phyloP scores from a whole-genome alignment of 495 filamentous ascomycete genomes.

The Aspergillus baeticus region DNA sequence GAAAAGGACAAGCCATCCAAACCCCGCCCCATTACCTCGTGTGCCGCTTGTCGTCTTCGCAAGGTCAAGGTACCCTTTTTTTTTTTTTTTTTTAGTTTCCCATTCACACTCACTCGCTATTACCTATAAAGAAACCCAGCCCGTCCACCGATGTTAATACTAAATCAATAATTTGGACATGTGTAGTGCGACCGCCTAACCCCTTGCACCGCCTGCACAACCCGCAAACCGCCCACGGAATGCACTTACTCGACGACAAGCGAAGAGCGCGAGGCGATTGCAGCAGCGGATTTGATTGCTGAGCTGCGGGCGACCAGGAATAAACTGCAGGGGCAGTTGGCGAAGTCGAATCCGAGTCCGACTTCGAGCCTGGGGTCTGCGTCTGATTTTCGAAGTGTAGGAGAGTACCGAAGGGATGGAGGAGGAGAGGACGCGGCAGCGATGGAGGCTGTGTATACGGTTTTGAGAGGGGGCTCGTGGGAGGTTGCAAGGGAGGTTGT shows the following conservation, averaged over 20 bases:
- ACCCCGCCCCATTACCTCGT: constrained; percentile 20
- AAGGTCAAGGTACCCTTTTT: constrained; percentile 20
- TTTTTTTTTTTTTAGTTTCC: too few relatives aligned
- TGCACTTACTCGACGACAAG: constrained; percentile 19
- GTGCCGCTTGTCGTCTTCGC: constrained; percentile 15
- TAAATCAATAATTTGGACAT: neutral
- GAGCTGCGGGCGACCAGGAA: constrained; percentile 11
- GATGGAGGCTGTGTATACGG: constrained; percentile 19
- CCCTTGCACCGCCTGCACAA: constrained; percentile 21
- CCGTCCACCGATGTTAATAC: too few relatives aligned
- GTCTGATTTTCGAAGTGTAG: neutral
- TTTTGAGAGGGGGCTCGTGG: constrained; percentile 11
- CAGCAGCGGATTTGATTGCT: constrained; percentile 19
- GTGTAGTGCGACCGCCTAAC: constrained; percentile 22
- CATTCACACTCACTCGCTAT: too few relatives aligned
- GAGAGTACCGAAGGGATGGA: neutral
- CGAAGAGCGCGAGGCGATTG: constrained; percentile 22
- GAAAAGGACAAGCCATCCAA: constrained; percentile 11
- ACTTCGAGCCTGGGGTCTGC: neutral
- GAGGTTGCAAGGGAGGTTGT: constrained; percentile 12
- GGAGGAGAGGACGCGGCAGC: constrained; percentile 7
- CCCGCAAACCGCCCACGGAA: constrained; percentile 9
- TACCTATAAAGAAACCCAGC: too few relatives aligned
- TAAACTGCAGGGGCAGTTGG: constrained; percentile 3
- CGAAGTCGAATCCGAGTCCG: neutral